Evolutionary conservation across 2,329 filamentous ascomycete genomes (phyloP).

Genomic region (Trichophyton verrucosum): DNA sequence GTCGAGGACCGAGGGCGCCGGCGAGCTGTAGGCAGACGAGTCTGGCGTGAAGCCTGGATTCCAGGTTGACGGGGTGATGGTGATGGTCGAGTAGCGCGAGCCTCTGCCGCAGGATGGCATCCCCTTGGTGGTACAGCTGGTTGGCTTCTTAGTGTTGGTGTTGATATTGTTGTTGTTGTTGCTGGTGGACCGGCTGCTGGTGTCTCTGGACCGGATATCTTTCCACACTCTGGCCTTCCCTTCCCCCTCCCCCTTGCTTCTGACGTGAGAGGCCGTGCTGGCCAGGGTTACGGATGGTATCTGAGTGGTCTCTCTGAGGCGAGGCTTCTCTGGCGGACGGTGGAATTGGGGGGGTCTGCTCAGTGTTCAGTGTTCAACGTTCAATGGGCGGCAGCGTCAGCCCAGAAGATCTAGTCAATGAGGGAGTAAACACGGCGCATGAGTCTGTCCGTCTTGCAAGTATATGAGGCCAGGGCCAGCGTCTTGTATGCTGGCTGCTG

Average conservation of each 20-base stretch:
- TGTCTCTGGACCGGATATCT: conserved; percentile 9
- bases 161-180: neutral
- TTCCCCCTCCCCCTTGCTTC: conserved; percentile 3
- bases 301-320: neutral
- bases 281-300: neutral
- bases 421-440: too few species aligned
- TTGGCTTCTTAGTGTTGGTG: conserved; percentile 4
- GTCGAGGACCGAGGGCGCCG: conserved; percentile 31
- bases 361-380: neutral
- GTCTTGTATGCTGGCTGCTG: too few species aligned
- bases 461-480: too few species aligned
- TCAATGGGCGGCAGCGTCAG: too few species aligned
- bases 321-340: neutral
- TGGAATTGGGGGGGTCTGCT: neutral
- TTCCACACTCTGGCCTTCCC: conserved; percentile 11
- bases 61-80: conserved; percentile 24
- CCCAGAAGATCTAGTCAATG: too few species aligned
- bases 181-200: too few species aligned
- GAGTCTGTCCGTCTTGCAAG: too few species aligned
- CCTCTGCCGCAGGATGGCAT: conserved; percentile 22
- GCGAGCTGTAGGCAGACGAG: conserved; percentile 35
- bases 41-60: conserved; percentile 28
- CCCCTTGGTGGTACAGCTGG: conserved; percentile 4
- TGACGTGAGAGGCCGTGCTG: conserved; percentile 2
- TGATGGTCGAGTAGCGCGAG: conserved; percentile 14